These are phyloP conservation scores for Neurospora sp. DNA, from an alignment of 2,329 filamentous ascomycete species.

Conservation along the genomic window DNA sequence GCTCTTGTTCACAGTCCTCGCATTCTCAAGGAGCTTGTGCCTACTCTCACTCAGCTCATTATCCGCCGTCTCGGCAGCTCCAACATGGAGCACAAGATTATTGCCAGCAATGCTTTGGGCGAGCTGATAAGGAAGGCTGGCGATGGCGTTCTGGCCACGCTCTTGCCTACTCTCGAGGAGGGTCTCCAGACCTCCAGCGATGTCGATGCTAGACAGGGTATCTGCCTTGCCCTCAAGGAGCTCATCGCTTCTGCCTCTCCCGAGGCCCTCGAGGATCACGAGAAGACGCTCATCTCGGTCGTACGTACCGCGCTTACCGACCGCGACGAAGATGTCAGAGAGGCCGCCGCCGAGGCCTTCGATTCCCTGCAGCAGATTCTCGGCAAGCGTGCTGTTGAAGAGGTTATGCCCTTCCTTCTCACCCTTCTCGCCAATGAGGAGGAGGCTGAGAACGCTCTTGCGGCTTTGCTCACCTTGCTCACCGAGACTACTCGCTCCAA, in stretches of 20 bases:
- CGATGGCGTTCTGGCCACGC: constrained; percentile 77
- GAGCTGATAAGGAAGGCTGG: constrained; percentile 96
- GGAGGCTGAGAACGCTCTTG: constrained; percentile 83
- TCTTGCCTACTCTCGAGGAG: constrained; percentile 87
- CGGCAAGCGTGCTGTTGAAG: constrained; percentile 89
- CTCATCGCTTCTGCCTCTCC: constrained; percentile 81
- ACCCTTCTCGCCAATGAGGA: constrained; percentile 78
- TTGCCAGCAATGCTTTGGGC: constrained; percentile 91
- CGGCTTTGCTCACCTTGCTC: constrained; percentile 84
- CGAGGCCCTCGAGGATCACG: constrained; percentile 85
- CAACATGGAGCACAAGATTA: constrained; percentile 98
- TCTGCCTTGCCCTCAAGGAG: constrained; percentile 91
- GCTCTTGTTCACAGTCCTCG: constrained; percentile 84
- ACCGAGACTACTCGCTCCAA: constrained; percentile 91
- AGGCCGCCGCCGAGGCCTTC: constrained; percentile 94
- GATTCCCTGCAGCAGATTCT: constrained; percentile 88
- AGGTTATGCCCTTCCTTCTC: constrained; percentile 86
- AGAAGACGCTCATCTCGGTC: constrained; percentile 89
- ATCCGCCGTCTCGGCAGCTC: constrained; percentile 89
- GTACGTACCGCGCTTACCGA: constrained; percentile 90
- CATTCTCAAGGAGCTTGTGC: constrained; percentile 89
- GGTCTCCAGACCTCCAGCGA: constrained; percentile 82
- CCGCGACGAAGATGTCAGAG: constrained; percentile 77
- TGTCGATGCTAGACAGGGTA: constrained; percentile 89
- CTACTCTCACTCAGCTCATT: constrained; percentile 87